phyloP scores from a whole-genome alignment of 495 filamentous ascomycete genomes.

The Talaromyces liani region DNA sequence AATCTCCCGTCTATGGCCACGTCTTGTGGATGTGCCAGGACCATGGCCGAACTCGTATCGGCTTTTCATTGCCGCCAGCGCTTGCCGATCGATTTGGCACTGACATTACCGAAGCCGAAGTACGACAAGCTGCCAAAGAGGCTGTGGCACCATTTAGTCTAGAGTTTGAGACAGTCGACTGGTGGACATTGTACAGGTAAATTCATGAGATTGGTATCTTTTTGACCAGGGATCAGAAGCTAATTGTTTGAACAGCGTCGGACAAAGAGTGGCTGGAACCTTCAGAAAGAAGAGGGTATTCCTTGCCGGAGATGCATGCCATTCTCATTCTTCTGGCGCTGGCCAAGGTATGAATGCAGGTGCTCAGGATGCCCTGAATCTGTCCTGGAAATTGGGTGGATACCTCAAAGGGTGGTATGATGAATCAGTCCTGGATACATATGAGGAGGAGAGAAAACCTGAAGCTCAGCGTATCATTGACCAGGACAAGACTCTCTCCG shows the following conservation, averaged over 20 bases:
- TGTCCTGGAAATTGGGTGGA: conserved; percentile 45
- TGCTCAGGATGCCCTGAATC: conserved; percentile 41
- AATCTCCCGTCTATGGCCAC: conserved; percentile 43
- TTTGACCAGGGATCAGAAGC: not conserved
- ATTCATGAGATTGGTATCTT: not conserved
- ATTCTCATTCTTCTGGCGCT: conserved; percentile 40
- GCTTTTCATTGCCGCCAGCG: conserved; percentile 45
- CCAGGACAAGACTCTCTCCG: conserved; percentile 29
- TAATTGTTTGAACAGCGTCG: not conserved
- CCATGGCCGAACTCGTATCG: conserved; percentile 40
- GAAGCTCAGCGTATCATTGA: conserved; percentile 38
- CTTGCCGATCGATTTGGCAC: conserved; percentile 30
- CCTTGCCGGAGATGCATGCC: conserved; percentile 41
- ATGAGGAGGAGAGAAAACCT: conserved; percentile 49
- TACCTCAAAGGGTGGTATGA: conserved; percentile 42
- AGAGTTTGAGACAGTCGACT: conserved; percentile 38
- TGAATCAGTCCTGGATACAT: conserved; percentile 46
- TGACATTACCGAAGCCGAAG: conserved; percentile 16
- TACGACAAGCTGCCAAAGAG: conserved; percentile 22
- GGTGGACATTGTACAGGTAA: conserved; percentile 46
- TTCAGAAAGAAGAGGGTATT: conserved; percentile 17
- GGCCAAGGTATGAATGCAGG: conserved; percentile 46
- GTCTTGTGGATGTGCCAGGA: conserved; percentile 44
- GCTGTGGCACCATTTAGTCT: conserved; percentile 39
- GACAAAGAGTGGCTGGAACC: not conserved